phyloP scores from a whole-genome alignment of 1,284 basidiomycete species.

The Moesziomyces antarcticus region DNA sequence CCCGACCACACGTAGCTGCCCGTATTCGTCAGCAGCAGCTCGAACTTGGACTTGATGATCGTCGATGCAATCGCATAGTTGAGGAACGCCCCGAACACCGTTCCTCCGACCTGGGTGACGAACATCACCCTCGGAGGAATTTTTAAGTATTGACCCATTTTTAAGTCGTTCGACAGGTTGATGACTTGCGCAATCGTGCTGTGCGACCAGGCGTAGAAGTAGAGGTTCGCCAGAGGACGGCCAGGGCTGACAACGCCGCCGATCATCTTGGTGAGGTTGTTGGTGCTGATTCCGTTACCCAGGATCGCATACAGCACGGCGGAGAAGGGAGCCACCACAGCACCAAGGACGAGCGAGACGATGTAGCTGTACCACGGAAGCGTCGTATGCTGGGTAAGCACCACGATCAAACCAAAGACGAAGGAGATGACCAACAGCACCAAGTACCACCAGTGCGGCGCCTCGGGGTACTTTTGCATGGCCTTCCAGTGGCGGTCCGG shows the following conservation, averaged over 20 bases:
- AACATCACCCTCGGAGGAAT: slow-evolving; percentile 49
- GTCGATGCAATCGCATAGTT: slow-evolving; percentile 44
- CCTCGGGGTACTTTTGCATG: slow-evolving; percentile 65
- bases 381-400: slow-evolving; percentile 47
- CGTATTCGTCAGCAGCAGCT: slow-evolving; percentile 37
- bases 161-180: slow-evolving; percentile 47
- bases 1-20: slow-evolving; percentile 48
- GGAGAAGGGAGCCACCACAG: slow-evolving; percentile 41
- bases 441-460: slow-evolving; percentile 63
- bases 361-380: slow-evolving; percentile 52
- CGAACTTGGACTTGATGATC: slow-evolving; percentile 37
- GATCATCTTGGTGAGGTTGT: slow-evolving; percentile 51
- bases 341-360: slow-evolving; percentile 35
- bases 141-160: slow-evolving; percentile 59
- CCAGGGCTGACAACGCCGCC: slow-evolving; percentile 38
- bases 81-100: slow-evolving; percentile 42
- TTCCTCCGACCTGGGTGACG: slow-evolving; percentile 35
- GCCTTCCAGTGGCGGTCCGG: slow-evolving; percentile 73
- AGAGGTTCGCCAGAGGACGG: slow-evolving; percentile 51
- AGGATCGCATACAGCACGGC: slow-evolving; percentile 37
- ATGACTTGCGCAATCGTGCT: slow-evolving; percentile 39
- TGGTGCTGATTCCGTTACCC: slow-evolving; percentile 41
- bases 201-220: slow-evolving; percentile 50
- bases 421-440: slow-evolving; percentile 47
- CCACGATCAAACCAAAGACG: slow-evolving; percentile 31